A percentile compares a stretch with the other conserved stretches of the same genome.
Evolutionary conservation across 495 filamentous ascomycete genomes (phyloP).

Genomic region (Peziza echinospora): DNA sequence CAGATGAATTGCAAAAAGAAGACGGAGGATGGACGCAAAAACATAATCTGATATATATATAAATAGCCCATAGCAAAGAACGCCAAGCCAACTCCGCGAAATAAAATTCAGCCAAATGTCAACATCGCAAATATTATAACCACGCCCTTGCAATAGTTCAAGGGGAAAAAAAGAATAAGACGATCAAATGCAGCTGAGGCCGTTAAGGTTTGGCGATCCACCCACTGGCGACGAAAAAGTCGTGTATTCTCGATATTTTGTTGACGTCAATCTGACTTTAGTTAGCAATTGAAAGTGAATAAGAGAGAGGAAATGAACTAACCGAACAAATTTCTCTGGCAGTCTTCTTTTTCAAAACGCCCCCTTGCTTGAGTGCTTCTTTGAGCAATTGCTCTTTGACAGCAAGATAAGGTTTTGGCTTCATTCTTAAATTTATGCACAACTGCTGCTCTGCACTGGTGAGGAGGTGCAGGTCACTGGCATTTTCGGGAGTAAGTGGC

Average conservation of each 20-base stretch:
- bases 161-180: too few species aligned
- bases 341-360: constrained; percentile 73
- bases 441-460: constrained; percentile 65
- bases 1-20: too few species aligned
- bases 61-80: too few species aligned
- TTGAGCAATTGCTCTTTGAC: constrained; percentile 79
- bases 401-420: constrained; percentile 82
- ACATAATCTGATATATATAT: too few species aligned
- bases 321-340: constrained; percentile 50
- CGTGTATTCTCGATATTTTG: constrained; percentile 54
- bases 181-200: too few species aligned
- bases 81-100: too few species aligned
- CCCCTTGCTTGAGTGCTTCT: constrained; percentile 72
- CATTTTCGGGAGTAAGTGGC: constrained; percentile 50
- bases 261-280: constrained; percentile 44
- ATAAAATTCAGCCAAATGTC: too few species aligned
- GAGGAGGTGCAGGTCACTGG: constrained; percentile 68
- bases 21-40: too few species aligned
- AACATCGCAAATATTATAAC: too few species aligned
- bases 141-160: too few species aligned
- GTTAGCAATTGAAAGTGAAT: too few species aligned
- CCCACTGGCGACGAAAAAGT: constrained; percentile 81
- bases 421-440: constrained; percentile 56
- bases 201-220: constrained; percentile 89
- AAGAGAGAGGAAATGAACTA: too few species aligned